Evolutionary conservation across 2,329 filamentous ascomycete species (phyloP).

Genomic region (Chaetomiaceae sp.): DNA sequence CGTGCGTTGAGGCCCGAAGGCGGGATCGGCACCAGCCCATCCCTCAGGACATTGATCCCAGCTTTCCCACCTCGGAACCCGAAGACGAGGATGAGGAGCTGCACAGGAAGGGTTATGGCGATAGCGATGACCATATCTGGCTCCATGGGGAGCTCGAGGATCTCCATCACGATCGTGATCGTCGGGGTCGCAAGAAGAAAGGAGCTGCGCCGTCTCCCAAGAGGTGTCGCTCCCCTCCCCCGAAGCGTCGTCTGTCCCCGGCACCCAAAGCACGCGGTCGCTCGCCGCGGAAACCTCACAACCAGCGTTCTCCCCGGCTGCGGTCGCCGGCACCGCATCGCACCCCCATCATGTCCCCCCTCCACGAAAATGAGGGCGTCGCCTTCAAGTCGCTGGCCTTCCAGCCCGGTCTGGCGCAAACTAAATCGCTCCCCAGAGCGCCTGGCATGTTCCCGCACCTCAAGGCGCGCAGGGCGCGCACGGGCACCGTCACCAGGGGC

Average conservation of each 20-base stretch:
- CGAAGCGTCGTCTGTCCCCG: slow-evolving; percentile 45
- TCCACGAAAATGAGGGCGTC: slow-evolving; percentile 38
- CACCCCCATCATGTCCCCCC: slow-evolving; percentile 44
- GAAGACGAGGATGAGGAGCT: slow-evolving; percentile 75
- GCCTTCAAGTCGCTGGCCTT: slow-evolving; percentile 44
- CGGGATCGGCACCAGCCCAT: slow-evolving; percentile 75
- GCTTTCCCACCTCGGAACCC: slow-evolving; percentile 90
- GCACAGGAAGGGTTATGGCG: slow-evolving; percentile 52
- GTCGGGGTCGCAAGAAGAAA: slow-evolving; percentile 46
- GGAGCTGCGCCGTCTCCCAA: slow-evolving; percentile 52
- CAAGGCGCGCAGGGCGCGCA: slow-evolving; percentile 32
- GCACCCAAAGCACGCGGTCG: slow-evolving; percentile 47
- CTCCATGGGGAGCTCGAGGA: slow-evolving; percentile 69
- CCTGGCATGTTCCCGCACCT: slow-evolving; percentile 62
- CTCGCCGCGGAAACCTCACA: slow-evolving; percentile 57
- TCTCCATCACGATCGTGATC: slow-evolving; percentile 54
- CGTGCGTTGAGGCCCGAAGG: slow-evolving; percentile 74
- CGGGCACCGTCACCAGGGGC: slow-evolving; percentile 39
- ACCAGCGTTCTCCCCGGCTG: slow-evolving; percentile 62
- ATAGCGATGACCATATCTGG: slow-evolving; percentile 65
- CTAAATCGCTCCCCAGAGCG: slow-evolving; percentile 81
- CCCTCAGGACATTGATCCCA: slow-evolving; percentile 97
- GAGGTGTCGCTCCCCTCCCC: slow-evolving; percentile 53
- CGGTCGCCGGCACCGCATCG: slow-evolving; percentile 66
- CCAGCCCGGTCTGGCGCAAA: slow-evolving; percentile 66